Evolutionary conservation across 331 rosid species (phyloP).

Genomic region (Quercus lobata): DNA sequence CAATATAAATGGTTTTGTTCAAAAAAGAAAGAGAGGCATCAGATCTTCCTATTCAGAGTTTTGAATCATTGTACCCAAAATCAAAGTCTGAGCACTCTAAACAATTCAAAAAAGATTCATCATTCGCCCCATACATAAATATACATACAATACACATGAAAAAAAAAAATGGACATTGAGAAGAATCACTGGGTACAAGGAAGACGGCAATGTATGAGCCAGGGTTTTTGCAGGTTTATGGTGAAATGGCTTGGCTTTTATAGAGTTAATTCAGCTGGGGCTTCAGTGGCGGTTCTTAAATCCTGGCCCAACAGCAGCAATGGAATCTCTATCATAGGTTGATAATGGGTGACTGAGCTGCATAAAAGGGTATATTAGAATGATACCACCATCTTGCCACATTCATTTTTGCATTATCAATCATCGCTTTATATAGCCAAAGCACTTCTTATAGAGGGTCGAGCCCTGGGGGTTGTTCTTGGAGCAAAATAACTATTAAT

Average conservation of each 20-base stretch:
- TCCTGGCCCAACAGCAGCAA: too few species aligned
- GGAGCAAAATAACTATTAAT: too few species aligned
- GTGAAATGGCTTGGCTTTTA: background rate
- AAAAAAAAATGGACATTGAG: too few species aligned
- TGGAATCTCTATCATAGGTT: too few species aligned
- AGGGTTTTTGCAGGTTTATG: conserved; percentile 4
- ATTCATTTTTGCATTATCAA: too few species aligned
- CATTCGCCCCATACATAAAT: conserved; percentile 21
- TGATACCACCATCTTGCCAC: too few species aligned
- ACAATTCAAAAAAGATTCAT: conserved; percentile 37
- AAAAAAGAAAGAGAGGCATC: conserved; percentile 36
- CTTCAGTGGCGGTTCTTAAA: background rate
- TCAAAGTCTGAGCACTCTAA: conserved; percentile 38
- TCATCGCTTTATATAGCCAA: too few species aligned
- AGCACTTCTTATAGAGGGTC: too few species aligned
- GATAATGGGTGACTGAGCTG: too few species aligned
- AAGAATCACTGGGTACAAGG: too few species aligned
- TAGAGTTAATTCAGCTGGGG: background rate
- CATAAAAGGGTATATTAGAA: too few species aligned
- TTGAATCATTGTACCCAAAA: conserved; percentile 49
- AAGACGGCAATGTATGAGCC: background rate
- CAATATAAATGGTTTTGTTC: background rate
- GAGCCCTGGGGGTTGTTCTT: too few species aligned
- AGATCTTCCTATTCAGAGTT: conserved; percentile 82
- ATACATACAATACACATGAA: background rate